phyloP scores from a whole-genome alignment of 805 yeast genomes.

The Komagataella populi region DNA sequence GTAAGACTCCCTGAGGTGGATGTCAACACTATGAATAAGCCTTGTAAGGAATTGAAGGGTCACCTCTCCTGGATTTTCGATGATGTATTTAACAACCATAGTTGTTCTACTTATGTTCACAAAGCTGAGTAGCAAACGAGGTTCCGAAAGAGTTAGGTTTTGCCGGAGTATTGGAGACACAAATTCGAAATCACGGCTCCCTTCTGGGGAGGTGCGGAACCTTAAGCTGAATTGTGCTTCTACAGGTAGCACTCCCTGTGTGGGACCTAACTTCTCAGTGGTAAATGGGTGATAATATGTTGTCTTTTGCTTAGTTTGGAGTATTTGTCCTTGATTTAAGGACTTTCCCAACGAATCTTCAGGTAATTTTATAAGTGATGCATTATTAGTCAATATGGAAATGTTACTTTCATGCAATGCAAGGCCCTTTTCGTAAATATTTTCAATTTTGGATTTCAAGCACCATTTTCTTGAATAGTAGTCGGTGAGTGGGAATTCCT shows the following conservation, averaged over 20 bases:
- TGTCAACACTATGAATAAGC: conserved; percentile 9
- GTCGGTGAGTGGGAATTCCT: background rate
- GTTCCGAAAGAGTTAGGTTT: conserved; percentile 51
- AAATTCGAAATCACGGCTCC: conserved; percentile 6
- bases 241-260: background rate
- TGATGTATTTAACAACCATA: conserved; percentile 26
- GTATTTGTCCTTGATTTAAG: background rate
- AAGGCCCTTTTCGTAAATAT: background rate
- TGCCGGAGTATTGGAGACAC: conserved; percentile 29
- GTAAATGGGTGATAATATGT: background rate
- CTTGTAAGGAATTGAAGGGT: conserved; percentile 40
- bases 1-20: background rate
- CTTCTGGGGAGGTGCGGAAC: background rate
- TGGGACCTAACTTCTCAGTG: background rate
- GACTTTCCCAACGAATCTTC: background rate
- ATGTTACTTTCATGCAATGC: background rate
- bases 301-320: background rate
- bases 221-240: background rate
- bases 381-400: background rate
- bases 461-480: background rate
- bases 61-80: conserved; percentile 68
- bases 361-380: background rate
- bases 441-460: background rate
- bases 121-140: conserved; percentile 42
- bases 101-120: conserved; percentile 8